Evolutionary conservation across 2,329 filamentous ascomycete genomes (phyloP).

Genomic region (Hymenoscyphus fructigenus): DNA sequence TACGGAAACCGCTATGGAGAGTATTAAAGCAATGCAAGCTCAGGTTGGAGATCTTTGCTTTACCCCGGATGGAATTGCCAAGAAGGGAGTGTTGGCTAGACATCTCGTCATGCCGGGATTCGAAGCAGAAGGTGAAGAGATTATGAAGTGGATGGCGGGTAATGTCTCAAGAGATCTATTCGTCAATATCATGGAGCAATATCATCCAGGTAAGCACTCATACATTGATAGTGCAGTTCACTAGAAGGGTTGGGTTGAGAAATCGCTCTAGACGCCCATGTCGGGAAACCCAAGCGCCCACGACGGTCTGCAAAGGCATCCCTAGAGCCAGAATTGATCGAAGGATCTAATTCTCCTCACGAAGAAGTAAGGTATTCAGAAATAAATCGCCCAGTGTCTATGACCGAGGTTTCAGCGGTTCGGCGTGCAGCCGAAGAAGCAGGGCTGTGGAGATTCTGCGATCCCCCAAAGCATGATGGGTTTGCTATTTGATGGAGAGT

Average conservation of each 20-base stretch:
- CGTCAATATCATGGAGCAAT: constrained; percentile 88
- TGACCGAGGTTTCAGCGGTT: constrained; percentile 65
- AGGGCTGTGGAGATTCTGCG: constrained; percentile 78
- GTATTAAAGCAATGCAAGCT: constrained; percentile 74
- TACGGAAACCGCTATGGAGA: constrained; percentile 68
- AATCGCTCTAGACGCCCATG: constrained; percentile 57
- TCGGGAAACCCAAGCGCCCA: constrained; percentile 63
- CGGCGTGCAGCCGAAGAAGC: constrained; percentile 66
- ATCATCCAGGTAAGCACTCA: constrained; percentile 54
- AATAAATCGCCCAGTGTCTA: constrained; percentile 70
- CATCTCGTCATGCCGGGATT: constrained; percentile 85
- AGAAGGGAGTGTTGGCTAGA: constrained; percentile 71
- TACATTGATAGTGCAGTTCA: background rate
- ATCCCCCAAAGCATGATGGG: constrained; percentile 44
- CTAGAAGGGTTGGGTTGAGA: background rate
- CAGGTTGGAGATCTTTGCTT: constrained; percentile 85
- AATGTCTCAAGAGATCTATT: constrained; percentile 74
- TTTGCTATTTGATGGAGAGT: constrained; percentile 19
- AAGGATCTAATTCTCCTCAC: constrained; percentile 14
- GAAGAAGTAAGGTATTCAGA: constrained; percentile 64
- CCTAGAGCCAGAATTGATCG: constrained; percentile 25
- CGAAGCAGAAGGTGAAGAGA: constrained; percentile 69
- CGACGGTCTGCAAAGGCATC: constrained; percentile 33
- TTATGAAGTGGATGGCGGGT: constrained; percentile 73
- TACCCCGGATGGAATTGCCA: constrained; percentile 76